Evolutionary conservation across 352 stramenopile genomes (phyloP), one percentile per base, ranked within the genome.

Genomic region (Phytophthora foliorum): DNA sequence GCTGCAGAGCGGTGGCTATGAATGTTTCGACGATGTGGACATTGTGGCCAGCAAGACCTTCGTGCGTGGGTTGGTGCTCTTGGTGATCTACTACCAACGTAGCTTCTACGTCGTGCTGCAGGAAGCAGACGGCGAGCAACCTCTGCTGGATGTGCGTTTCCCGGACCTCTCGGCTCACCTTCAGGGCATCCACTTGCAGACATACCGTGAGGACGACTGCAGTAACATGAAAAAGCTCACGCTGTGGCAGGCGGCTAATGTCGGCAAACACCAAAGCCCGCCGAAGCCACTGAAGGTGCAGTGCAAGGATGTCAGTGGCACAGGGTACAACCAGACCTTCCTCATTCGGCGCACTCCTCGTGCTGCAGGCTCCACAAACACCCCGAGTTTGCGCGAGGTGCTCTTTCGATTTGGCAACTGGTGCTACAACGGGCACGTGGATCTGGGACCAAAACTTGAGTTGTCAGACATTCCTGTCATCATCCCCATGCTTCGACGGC

Each of bases 391-490:
- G 29, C 86, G 92, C n/a, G 90, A 98, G 52, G 93, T 98, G 46
- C 85, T 98, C 29, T 98, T 98, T 68, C 85, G 94, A 54, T 99
- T 98, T 67, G 96, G 96, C 32, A 97, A 89, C 66, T 99, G 96
- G 96, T 98, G 94, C 79, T 98, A 98, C 86, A 95, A 92, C 58
- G 94, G 95, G 2, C 82, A 92, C 63, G 92, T 99, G 16, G 90
- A 98, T 48, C 75, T 99, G 3, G 91, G 88, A 1, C 85, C 94
- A 0, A 94, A 95, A 48, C 78, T 98, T 38, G 83, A 92, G 51
- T 78, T 98, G 19, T 75, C 78, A 0, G 94, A 99, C 66, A 93
- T 99, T 45, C 93, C 95, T 5, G 87, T 97, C 70, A 93, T 98
- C 39, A 98, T 98, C 41, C 94, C 94, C 49, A 96, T 97, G 75